Conservation (phyloP, 148 eudicot species). For the Spergularia bocconei region DNA sequence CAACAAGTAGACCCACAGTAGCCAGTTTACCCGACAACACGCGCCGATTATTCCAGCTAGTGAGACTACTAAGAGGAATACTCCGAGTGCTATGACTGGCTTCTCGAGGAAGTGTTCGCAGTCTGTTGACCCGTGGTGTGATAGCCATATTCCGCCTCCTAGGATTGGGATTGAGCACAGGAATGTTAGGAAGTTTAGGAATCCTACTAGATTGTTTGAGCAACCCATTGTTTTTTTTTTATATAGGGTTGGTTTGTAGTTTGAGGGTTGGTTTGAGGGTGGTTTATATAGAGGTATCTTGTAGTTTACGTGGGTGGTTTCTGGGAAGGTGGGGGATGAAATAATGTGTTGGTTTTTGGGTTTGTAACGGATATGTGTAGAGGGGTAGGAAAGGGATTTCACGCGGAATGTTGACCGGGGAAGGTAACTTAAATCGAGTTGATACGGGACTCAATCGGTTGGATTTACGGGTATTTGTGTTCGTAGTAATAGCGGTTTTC, state of each 20-base stretch:
- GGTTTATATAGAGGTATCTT: neutral
- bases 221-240: slow-evolving; percentile 21
- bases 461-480: too few relatives aligned
- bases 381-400: neutral
- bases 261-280: neutral
- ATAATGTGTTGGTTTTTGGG: neutral
- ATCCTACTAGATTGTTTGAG: slow-evolving; percentile 54
- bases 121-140: slow-evolving; percentile 52
- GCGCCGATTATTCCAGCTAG: slow-evolving; percentile 77
- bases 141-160: slow-evolving; percentile 72
- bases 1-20: slow-evolving; percentile 72
- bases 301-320: slow-evolving; percentile 1
- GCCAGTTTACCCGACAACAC: slow-evolving; percentile 75
- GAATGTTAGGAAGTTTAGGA: slow-evolving; percentile 67
- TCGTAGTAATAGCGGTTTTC: too few relatives aligned
- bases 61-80: slow-evolving; percentile 63
- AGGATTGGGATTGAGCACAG: slow-evolving; percentile 76
- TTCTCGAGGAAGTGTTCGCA: slow-evolving; percentile 66
- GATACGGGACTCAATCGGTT: too few relatives aligned
- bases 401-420: slow-evolving; percentile 2
- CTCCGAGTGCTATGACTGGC: slow-evolving; percentile 62
- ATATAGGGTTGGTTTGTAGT: neutral
- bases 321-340: neutral
- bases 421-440: too few relatives aligned
- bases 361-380: neutral